Conservation (phyloP, 805 yeast species). For the Pichia rugopelliculosa region DNA sequence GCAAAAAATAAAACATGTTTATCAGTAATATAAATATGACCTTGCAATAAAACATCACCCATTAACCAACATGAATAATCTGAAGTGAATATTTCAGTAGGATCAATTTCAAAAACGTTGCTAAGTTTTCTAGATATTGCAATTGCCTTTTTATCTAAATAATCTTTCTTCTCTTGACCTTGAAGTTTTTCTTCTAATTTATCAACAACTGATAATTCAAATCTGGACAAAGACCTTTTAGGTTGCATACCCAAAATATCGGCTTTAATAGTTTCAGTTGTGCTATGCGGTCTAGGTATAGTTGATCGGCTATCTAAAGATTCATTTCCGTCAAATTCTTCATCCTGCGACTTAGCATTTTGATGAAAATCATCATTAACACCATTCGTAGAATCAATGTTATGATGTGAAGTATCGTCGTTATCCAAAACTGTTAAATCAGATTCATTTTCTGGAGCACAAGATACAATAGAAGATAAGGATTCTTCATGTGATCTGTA, state of each 20-base stretch:
- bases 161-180: background rate
- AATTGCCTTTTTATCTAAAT: constrained; percentile 25
- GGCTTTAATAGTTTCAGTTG: background rate
- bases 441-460: constrained; percentile 1
- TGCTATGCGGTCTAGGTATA: background rate
- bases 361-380: background rate
- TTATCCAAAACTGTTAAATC: constrained; percentile 1
- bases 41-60: constrained; percentile 77
- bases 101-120: constrained; percentile 38
- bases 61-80: constrained; percentile 75
- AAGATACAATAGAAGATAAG: constrained; percentile 1
- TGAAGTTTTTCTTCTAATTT: constrained; percentile 20
- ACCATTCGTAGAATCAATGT: background rate
- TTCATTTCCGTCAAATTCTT: background rate
- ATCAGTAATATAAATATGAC: constrained; percentile 69
- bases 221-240: constrained; percentile 15
- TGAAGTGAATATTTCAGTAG: constrained; percentile 47
- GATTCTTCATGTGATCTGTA: background rate
- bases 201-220: constrained; percentile 28
- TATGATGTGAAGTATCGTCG: constrained; percentile 2
- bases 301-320: background rate
- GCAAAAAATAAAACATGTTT: constrained; percentile 68
- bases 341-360: background rate
- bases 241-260: background rate
- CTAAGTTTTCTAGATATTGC: constrained; percentile 32